phyloP scores from a whole-genome alignment of 306 rosid genomes.

The Sechiopsis laciniata region DNA sequence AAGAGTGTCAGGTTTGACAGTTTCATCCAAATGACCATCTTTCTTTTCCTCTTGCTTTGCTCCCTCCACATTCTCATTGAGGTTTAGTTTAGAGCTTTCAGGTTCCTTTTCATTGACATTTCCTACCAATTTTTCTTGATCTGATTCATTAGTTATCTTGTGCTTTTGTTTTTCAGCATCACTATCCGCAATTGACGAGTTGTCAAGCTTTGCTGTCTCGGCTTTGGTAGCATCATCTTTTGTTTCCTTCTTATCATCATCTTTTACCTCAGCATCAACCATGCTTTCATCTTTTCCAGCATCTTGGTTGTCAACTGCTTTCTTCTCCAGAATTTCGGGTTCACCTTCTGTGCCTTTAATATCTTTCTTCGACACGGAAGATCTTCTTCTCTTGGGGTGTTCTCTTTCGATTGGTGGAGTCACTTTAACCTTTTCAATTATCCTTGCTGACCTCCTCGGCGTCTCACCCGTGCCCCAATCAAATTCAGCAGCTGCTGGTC shows the following conservation, averaged over 20 bases:
- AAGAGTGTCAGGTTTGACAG: constrained; percentile 29
- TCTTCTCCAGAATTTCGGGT: constrained; percentile 36
- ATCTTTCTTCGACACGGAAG: constrained; percentile 51
- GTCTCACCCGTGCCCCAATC: constrained; percentile 99
- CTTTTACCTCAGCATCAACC: constrained; percentile 38
- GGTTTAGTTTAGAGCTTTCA: constrained; percentile 40
- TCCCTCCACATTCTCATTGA: constrained; percentile 29
- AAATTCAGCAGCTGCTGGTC: constrained; percentile 69
- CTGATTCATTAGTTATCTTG: constrained; percentile 36
- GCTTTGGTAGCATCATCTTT: constrained; percentile 32
- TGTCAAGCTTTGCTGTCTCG: constrained; percentile 24
- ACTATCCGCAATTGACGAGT: constrained; percentile 25
- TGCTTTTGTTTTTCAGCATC: constrained; percentile 39
- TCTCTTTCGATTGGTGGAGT: constrained; percentile 44
- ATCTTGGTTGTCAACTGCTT: constrained; percentile 42
- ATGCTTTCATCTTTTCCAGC: constrained; percentile 47
- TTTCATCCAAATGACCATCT: constrained; percentile 34
- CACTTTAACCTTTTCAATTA: constrained; percentile 70
- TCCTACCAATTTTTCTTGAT: constrained; percentile 21
- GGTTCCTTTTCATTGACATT: constrained; percentile 36
- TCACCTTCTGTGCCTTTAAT: constrained; percentile 35
- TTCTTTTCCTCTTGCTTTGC: constrained; percentile 34
- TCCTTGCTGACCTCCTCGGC: constrained; percentile 89
- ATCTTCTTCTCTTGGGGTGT: constrained; percentile 61
- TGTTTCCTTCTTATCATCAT: constrained; percentile 43